Percentiles rank a stretch among this genome's conserved stretches.
phyloP scores from a whole-genome alignment of 2,329 filamentous ascomycete genomes.

The Aspergillus sergii region DNA sequence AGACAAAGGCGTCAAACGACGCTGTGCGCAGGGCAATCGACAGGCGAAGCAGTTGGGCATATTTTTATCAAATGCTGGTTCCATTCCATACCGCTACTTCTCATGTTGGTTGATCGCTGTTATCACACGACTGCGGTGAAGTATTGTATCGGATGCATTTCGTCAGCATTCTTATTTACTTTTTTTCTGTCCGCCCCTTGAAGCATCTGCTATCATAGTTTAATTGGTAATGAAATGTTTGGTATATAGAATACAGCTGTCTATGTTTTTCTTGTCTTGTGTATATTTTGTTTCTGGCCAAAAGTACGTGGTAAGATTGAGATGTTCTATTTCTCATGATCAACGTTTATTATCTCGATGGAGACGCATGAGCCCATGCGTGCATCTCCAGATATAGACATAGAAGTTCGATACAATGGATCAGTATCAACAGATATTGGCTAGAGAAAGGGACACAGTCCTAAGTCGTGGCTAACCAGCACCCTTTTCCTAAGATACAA shows the following conservation, averaged over 20 bases:
- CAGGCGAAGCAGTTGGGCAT: constrained; percentile 7
- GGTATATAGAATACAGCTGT: not conserved
- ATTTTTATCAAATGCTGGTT: constrained; percentile 11
- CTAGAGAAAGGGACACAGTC: not conserved
- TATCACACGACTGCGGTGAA: constrained; percentile 24
- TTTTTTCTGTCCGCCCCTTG: not conserved
- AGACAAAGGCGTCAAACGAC: constrained; percentile 12
- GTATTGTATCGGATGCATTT: constrained; percentile 7
- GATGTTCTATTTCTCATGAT: not conserved
- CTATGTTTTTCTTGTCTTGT: not conserved
- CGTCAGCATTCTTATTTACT: not conserved
- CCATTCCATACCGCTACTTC: constrained; percentile 24
- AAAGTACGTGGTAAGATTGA: not conserved
- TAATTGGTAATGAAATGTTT: not conserved
- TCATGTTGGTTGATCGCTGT: constrained; percentile 11
- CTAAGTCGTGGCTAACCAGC: not conserved
- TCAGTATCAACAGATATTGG: not conserved
- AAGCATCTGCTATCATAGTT: not conserved
- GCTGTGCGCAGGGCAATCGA: not conserved
- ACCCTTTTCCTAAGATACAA: not conserved
- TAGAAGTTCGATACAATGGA: not conserved
- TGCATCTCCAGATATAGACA: not conserved
- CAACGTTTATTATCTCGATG: not conserved
- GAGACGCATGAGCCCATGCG: not conserved
- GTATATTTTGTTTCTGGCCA: not conserved